Conservation (phyloP, 768 basidiomycete species). For the Gymnopilus dilepis region DNA sequence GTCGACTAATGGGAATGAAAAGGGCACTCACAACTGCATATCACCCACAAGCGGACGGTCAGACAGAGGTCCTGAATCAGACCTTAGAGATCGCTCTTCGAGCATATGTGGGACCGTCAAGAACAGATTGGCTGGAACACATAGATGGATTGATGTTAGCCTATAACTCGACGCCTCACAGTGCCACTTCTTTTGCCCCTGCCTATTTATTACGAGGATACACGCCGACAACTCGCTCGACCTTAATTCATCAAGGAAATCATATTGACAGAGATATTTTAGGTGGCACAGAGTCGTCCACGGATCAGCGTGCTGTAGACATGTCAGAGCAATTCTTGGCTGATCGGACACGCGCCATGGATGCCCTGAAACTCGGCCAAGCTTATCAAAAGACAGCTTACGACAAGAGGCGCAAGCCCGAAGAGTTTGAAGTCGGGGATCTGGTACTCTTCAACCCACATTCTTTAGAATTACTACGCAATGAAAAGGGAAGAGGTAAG, state of each 20-base stretch:
- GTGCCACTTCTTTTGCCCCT: constrained; percentile 33
- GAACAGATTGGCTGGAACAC: constrained; percentile 31
- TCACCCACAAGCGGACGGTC: constrained; percentile 42
- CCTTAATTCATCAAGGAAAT: constrained; percentile 2
- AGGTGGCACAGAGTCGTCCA: not conserved
- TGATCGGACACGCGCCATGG: constrained; percentile 14
- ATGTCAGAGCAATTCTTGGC: constrained; percentile 17
- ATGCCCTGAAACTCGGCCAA: constrained; percentile 21
- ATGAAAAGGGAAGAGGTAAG: constrained; percentile 30
- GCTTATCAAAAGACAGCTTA: constrained; percentile 17
- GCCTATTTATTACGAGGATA: constrained; percentile 34
- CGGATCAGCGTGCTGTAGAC: not conserved
- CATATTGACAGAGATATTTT: not conserved
- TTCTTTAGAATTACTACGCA: constrained; percentile 22
- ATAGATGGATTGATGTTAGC: constrained; percentile 31
- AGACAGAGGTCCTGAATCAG: constrained; percentile 40
- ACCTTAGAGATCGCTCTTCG: constrained; percentile 34
- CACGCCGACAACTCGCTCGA: constrained; percentile 23
- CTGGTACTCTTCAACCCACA: constrained; percentile 32
- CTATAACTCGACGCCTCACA: constrained; percentile 37
- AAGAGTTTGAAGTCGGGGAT: constrained; percentile 35
- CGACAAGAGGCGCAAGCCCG: constrained; percentile 20
- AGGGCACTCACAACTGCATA: constrained; percentile 31
- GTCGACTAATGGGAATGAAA: constrained; percentile 30
- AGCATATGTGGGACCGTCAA: constrained; percentile 30